These are phyloP conservation scores for Fomitopsis serialis DNA, from an alignment of 768 basidiomycete genomes.

Conservation along the genomic window DNA sequence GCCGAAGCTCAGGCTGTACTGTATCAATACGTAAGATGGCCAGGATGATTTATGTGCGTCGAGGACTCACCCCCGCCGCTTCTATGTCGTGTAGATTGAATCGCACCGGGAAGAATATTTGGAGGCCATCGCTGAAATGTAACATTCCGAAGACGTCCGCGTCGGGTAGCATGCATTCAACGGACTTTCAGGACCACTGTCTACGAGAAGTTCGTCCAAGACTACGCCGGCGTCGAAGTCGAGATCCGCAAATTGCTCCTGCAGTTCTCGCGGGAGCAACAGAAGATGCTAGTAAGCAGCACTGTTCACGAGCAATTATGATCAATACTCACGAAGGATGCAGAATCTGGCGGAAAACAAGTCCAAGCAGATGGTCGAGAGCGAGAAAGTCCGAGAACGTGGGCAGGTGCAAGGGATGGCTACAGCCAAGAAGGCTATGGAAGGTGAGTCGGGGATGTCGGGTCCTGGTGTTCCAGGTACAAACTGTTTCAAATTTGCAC, in stretches of 20 bases:
- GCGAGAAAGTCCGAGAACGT: slow-evolving; percentile 18
- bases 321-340: too few species aligned
- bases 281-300: slow-evolving; percentile 9
- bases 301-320: too few species aligned
- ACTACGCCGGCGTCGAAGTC: slow-evolving; percentile 23
- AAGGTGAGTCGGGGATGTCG: slow-evolving; percentile 13
- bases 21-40: slow-evolving; percentile 15
- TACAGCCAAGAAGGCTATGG: slow-evolving; percentile 20
- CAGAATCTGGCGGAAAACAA: slow-evolving; percentile 14
- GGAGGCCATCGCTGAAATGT: slow-evolving; percentile 16
- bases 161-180: neutral
- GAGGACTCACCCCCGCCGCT: neutral
- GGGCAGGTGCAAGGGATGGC: slow-evolving; percentile 23
- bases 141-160: neutral
- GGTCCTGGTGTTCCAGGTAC: too few species aligned
- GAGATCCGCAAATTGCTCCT: slow-evolving; percentile 20
- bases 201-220: slow-evolving; percentile 20
- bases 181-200: slow-evolving; percentile 11
- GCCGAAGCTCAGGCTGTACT: slow-evolving; percentile 11
- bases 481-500: neutral
- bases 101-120: slow-evolving; percentile 10
- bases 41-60: neutral
- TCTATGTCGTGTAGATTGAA: slow-evolving; percentile 6
- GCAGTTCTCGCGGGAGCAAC: slow-evolving; percentile 16
- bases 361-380: slow-evolving; percentile 6